Conservation (phyloP, 139 green algal species). For the Chlamydomonas urium region DNA sequence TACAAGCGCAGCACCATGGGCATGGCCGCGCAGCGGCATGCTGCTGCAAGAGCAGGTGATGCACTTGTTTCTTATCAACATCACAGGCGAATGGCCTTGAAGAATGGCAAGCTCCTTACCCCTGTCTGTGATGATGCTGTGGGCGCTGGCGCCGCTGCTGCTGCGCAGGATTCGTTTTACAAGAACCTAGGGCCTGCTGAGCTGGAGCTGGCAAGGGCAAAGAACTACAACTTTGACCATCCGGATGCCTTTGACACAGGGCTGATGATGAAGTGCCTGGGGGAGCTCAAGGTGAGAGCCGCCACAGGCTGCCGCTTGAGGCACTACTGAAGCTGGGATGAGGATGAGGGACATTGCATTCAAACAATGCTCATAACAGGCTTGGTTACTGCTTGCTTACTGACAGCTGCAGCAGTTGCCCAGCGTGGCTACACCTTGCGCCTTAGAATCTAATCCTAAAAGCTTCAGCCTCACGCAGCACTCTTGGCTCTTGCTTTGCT, state of each 20-base stretch:
- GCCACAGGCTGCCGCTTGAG: no score
- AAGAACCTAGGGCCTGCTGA: conserved; percentile 68
- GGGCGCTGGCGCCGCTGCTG: neutral
- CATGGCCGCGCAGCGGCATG: neutral
- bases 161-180: conserved; percentile 91
- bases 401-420: no score
- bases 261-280: conserved; percentile 9
- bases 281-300: conserved; percentile 28
- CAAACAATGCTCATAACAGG: no score
- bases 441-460: no score
- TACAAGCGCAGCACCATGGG: neutral
- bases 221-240: conserved; percentile 94
- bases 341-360: no score
- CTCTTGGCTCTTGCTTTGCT: conserved; percentile 30
- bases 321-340: no score
- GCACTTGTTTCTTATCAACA: neutral
- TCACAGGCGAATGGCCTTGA: neutral
- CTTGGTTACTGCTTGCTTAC: no score
- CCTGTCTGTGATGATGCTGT: no score
- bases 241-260: conserved; percentile 39
- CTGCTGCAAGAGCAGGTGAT: neutral
- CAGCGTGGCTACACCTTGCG: no score
- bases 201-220: conserved; percentile 21
- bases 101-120: no score
- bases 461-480: neutral